phyloP scores from a whole-genome alignment of 176 grass and related monocot species.

The Bonia amplexicaulis region DNA sequence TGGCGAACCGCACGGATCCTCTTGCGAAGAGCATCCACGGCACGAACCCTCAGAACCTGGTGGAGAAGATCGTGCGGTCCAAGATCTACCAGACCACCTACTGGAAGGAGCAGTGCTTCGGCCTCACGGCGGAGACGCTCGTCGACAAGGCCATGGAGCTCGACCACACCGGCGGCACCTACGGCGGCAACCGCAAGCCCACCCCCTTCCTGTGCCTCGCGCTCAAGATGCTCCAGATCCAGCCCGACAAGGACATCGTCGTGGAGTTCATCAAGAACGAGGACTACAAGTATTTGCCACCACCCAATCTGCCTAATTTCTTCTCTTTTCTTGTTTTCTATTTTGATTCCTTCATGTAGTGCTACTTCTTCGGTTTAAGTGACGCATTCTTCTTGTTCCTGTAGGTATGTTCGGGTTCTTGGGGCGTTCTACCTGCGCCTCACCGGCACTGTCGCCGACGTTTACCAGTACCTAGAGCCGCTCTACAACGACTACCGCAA shows the following conservation, averaged over 20 bases:
- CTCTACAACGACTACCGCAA: constrained; percentile 97
- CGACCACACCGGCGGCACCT: constrained; percentile 78
- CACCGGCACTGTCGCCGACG: constrained; percentile 69
- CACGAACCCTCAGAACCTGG: constrained; percentile 91
- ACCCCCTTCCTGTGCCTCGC: constrained; percentile 85
- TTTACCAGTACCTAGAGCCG: constrained; percentile 92
- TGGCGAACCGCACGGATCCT: constrained; percentile 92
- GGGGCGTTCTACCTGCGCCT: constrained; percentile 83
- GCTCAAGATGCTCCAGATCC: constrained; percentile 99
- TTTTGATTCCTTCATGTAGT: not conserved
- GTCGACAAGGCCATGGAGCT: constrained; percentile 99
- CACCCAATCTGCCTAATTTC: not conserved
- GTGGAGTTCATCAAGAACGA: constrained; percentile 99
- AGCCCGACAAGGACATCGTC: constrained; percentile 94
- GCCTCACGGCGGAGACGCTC: constrained; percentile 87
- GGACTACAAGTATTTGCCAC: constrained; percentile 69
- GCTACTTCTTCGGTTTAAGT: not conserved
- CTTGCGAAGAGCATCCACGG: constrained; percentile 81
- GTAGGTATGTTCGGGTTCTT: constrained; percentile 79
- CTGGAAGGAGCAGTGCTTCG: constrained; percentile 99
- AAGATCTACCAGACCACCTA: constrained; percentile 95
- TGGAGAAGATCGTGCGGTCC: constrained; percentile 95
- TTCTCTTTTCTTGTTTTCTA: not conserved
- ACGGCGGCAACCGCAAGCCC: constrained; percentile 73
- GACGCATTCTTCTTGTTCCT: not conserved